Base-by-base conservation (phyloP, 2,329 filamentous ascomycete genomes). In the Fonsecaea pedrosoi region DNA sequence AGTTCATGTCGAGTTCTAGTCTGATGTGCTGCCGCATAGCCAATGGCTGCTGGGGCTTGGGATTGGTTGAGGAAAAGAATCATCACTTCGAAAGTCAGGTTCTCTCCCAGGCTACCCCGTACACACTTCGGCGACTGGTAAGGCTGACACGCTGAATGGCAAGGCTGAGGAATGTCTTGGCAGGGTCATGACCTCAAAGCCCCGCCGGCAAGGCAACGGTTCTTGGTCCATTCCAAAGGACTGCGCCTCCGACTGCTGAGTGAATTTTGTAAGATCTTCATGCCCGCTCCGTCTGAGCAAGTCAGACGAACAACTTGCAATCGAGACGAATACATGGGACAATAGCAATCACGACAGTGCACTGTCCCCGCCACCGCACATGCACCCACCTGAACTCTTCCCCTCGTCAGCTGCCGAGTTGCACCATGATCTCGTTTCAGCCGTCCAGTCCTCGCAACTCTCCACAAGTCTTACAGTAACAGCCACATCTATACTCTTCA, bases 301-400 rank as follows among this genome's bases (percentile, higher is more conserved):
- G 57, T 40, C 18, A 32, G 40, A 50, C 30, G 35, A 42, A 18
- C 7, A 15, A 48, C 13, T 34, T 38, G 25, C 30, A 3, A 12
- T 15, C n/a, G 37, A 15, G 34, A 40, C 32, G 35, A 54, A 13
- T 38, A 32, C 50, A 61, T 62, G 65, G 55, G 45, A 59, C 60
- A 38, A 38, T 48, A 56, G 34, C 37, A 38, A 40, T 40, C 13
- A 21, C 18, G 15, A 15, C 45, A 61, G 48, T 34, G 48, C 7
- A 15, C 30, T 50, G n/a, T 21, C 32, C 32, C 48, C 34, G 13
- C 35, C 40, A 60, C 13, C 34, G 59, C 62, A 57, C 58, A 69
- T 69, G 68, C 64, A 67, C 38, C 65, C 68, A 61, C 65, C 68
- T 32, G 62, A 60, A 18, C 32, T 60, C 45, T 48, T 57, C 15